These are phyloP conservation scores for Salix purpurea DNA, from an alignment of 345 rosid genomes.

Conservation along the genomic window DNA sequence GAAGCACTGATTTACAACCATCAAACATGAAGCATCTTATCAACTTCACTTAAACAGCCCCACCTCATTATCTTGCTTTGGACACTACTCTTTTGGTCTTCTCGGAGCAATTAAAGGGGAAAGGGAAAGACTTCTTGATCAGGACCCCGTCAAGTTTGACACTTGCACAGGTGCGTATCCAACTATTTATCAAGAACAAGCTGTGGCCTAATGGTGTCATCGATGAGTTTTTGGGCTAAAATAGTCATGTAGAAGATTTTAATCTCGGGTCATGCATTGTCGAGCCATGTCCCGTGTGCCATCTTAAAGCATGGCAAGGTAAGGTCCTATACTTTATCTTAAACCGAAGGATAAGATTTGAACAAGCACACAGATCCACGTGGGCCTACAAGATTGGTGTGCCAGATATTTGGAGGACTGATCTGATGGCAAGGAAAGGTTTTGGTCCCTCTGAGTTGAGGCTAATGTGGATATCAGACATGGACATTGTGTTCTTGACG, in stretches of 20 bases:
- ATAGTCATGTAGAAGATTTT: neutral
- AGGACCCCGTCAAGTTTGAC: too few species aligned
- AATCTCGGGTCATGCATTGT: slow-evolving; percentile 19
- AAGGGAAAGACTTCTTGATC: slow-evolving; percentile 5
- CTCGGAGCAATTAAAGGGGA: neutral
- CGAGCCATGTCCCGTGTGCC: slow-evolving; percentile 42
- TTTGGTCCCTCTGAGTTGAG: neutral
- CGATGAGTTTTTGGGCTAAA: neutral
- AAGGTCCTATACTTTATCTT: slow-evolving; percentile 41
- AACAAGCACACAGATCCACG: slow-evolving; percentile 4
- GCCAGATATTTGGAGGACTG: slow-evolving; percentile 19
- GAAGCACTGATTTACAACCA: neutral
- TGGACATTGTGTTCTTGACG: neutral
- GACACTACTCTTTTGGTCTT: slow-evolving; percentile 6
- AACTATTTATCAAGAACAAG: neutral
- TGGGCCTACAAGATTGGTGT: slow-evolving; percentile 26
- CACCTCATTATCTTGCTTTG: slow-evolving; percentile 15
- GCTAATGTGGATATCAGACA: slow-evolving; percentile 12
- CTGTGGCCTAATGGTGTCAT: neutral
- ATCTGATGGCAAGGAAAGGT: neutral
- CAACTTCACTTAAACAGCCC: slow-evolving; percentile 17
- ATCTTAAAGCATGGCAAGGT: slow-evolving; percentile 39
- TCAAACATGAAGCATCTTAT: slow-evolving; percentile 32
- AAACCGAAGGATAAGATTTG: slow-evolving; percentile 36
- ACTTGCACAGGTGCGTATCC: neutral